Conservation (phyloP, 352 stramenopile genomes). For the Phytophthora tubulina region DNA sequence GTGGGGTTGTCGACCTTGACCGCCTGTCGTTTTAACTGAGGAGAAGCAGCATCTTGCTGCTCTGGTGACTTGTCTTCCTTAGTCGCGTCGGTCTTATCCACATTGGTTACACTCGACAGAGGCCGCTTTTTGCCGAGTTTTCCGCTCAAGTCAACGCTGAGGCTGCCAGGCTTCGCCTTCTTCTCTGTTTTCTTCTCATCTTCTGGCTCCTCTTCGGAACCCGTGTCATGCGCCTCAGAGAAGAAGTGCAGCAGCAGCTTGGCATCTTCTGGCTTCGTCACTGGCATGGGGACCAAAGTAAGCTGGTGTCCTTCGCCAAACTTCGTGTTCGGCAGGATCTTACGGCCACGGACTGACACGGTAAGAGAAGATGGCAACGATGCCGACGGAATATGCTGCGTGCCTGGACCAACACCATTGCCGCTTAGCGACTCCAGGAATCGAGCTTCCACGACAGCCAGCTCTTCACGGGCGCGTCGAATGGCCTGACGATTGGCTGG, state of each 20-base stretch:
- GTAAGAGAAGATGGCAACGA: slow-evolving; percentile 37
- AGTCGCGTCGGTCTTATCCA: slow-evolving; percentile 8
- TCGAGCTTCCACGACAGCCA: slow-evolving; percentile 68
- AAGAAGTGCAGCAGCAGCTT: slow-evolving; percentile 85
- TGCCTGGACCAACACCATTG: slow-evolving; percentile 31
- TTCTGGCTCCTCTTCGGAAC: slow-evolving; percentile 39
- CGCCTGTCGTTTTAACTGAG: slow-evolving; percentile 55
- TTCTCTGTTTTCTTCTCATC: slow-evolving; percentile 26
- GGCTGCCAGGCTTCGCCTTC: slow-evolving; percentile 19
- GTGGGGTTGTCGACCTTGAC: slow-evolving; percentile 54
- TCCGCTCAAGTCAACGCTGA: slow-evolving; percentile 42
- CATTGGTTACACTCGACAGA: slow-evolving; percentile 40
- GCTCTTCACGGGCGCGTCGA: slow-evolving; percentile 57
- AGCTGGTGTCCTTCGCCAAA: slow-evolving; percentile 16
- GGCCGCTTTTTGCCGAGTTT: slow-evolving; percentile 75
- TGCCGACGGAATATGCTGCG: slow-evolving; percentile 19
- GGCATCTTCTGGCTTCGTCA: slow-evolving; percentile 70
- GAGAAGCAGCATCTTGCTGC: slow-evolving; percentile 21
- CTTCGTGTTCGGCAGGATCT: slow-evolving; percentile 47
- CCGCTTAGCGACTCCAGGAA: slow-evolving; percentile 78
- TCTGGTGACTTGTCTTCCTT: slow-evolving; percentile 20
- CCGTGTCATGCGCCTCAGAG: slow-evolving; percentile 59
- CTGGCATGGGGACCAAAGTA: slow-evolving; percentile 32
- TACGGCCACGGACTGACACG: slow-evolving; percentile 44
- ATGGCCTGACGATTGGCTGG: slow-evolving; percentile 67